These are phyloP conservation scores for Amphicarpaea edgeworthii DNA, from an alignment of 306 rosid species.

Conservation along the genomic window DNA sequence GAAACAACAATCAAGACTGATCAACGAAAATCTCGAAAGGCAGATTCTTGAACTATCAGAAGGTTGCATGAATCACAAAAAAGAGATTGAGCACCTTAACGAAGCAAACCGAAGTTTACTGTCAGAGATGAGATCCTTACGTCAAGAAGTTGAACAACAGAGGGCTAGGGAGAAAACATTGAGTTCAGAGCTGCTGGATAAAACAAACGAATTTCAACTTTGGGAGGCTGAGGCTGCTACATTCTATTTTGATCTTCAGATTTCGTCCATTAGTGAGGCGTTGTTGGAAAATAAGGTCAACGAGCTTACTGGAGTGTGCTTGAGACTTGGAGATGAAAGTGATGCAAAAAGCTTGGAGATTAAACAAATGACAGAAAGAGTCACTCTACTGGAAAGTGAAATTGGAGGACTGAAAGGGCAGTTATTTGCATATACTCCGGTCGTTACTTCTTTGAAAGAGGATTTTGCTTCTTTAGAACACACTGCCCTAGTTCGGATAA, in stretches of 20 bases:
- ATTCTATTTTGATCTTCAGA: slow-evolving; percentile 90
- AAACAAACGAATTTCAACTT: slow-evolving; percentile 76
- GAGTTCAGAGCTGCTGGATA: slow-evolving; percentile 80
- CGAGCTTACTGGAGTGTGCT: slow-evolving; percentile 77
- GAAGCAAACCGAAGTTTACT: slow-evolving; percentile 62
- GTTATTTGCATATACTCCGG: slow-evolving; percentile 79
- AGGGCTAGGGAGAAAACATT: slow-evolving; percentile 74
- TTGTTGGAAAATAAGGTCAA: slow-evolving; percentile 83
- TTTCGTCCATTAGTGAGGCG: slow-evolving; percentile 80
- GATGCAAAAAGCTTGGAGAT: slow-evolving; percentile 67
- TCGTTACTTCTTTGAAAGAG: slow-evolving; percentile 73
- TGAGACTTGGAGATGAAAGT: slow-evolving; percentile 71
- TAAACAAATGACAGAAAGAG: slow-evolving; percentile 64
- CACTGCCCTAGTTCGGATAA: slow-evolving; percentile 50
- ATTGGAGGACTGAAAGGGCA: slow-evolving; percentile 67
- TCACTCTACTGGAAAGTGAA: slow-evolving; percentile 71
- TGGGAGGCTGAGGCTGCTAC: slow-evolving; percentile 97
- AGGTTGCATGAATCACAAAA: slow-evolving; percentile 64
- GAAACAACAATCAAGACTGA: slow-evolving; percentile 54
- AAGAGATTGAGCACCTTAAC: slow-evolving; percentile 67
- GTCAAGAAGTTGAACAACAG: slow-evolving; percentile 70
- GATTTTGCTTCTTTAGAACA: slow-evolving; percentile 82
- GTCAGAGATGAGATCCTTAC: slow-evolving; percentile 64
- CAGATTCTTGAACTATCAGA: slow-evolving; percentile 71
- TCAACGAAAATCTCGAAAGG: slow-evolving; percentile 60